phyloP scores from a whole-genome alignment of 306 rosid species.

The Cucumis melo region DNA sequence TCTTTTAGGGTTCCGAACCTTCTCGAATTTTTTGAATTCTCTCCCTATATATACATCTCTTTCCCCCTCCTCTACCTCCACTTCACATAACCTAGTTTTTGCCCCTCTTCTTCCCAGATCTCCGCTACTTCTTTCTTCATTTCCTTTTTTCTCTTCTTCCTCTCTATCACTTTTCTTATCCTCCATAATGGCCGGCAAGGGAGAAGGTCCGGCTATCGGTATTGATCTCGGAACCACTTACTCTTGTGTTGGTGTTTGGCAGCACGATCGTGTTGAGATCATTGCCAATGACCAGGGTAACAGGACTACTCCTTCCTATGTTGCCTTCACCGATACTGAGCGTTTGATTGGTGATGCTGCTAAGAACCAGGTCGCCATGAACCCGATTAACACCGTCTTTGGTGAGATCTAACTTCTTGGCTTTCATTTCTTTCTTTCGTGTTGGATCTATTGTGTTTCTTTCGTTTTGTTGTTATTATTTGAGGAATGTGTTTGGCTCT shows the following conservation, averaged over 20 bases:
- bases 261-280: conserved; percentile 56
- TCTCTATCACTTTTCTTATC: not conserved
- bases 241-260: conserved; percentile 63
- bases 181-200: conserved; percentile 43
- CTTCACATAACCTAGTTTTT: not conserved
- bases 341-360: conserved; percentile 56
- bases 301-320: conserved; percentile 59
- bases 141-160: not conserved
- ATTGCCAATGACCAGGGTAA: conserved; percentile 62
- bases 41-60: conserved; percentile 12
- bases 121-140: not conserved
- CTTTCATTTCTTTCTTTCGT: not conserved
- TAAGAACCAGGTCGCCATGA: conserved; percentile 56
- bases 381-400: conserved; percentile 50
- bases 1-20: conserved; percentile 20
- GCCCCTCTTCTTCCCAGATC: not conserved
- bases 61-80: not conserved
- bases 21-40: conserved; percentile 26
- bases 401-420: conserved; percentile 24
- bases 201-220: conserved; percentile 64
- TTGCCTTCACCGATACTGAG: conserved; percentile 44
- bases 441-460: not conserved
- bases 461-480: not conserved
- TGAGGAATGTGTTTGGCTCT: not conserved
- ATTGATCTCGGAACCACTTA: conserved; percentile 61